phyloP scores from a whole-genome alignment of 805 yeast genomes.

The Kregervanrija fluxuum region DNA sequence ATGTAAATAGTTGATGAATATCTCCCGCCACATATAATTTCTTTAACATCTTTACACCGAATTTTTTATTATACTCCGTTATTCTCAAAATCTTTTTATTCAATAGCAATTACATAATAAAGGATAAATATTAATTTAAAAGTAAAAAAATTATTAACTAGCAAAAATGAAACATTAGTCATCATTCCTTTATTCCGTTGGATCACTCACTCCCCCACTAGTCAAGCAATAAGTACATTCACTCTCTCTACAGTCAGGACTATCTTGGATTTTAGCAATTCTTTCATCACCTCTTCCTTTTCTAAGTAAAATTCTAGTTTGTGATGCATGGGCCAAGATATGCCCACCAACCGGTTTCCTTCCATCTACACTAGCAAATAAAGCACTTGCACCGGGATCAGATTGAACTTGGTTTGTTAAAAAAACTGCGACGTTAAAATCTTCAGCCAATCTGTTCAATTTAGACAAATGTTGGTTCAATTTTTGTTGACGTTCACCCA shows the following conservation, averaged over 20 bases:
- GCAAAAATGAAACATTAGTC: constrained; percentile 44
- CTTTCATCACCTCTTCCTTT: constrained; percentile 78
- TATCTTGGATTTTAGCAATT: constrained; percentile 72
- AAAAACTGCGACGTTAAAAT: constrained; percentile 69
- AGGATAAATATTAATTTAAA: no score
- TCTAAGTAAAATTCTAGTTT: constrained; percentile 62
- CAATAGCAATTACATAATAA: no score
- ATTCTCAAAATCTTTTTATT: no score
- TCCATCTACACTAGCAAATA: constrained; percentile 77
- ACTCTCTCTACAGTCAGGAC: constrained; percentile 76
- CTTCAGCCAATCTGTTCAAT: constrained; percentile 60
- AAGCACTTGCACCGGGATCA: constrained; percentile 75
- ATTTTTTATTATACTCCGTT: no score
- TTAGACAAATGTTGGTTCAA: constrained; percentile 48
- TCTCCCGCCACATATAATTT: no score
- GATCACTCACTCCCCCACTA: constrained; percentile 29
- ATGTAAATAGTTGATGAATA: no score
- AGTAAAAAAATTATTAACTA: not conserved
- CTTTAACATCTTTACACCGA: no score
- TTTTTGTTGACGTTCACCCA: constrained; percentile 70
- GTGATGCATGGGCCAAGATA: constrained; percentile 74
- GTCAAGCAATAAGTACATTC: constrained; percentile 70
- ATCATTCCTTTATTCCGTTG: constrained; percentile 28
- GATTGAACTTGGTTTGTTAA: constrained; percentile 76
- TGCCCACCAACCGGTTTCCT: constrained; percentile 83